A percentile compares a stretch with the other conserved stretches of the same genome.
Evolutionary conservation across 768 basidiomycete genomes (phyloP).

Genomic region (Rhodosporidiobolus sp.): DNA sequence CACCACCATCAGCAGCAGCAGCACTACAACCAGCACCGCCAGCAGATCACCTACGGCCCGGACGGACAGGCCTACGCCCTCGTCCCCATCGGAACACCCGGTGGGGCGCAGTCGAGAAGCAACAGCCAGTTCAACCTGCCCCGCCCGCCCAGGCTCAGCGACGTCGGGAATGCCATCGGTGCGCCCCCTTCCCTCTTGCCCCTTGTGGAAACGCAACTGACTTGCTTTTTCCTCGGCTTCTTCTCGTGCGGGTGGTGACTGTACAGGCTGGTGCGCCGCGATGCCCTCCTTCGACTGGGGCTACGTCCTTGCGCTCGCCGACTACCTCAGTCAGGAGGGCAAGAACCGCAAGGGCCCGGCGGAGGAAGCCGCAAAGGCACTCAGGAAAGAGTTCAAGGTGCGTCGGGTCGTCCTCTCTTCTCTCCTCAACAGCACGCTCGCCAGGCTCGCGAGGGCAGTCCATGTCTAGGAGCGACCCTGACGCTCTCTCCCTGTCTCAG

Average conservation of each 20-base stretch:
- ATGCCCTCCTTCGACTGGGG: constrained; percentile 31
- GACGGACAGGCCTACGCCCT: constrained; percentile 1
- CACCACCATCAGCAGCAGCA: neutral
- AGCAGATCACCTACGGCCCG: neutral
- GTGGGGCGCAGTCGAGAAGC: neutral
- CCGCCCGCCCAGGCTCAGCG: constrained; percentile 8
- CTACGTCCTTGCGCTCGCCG: constrained; percentile 24
- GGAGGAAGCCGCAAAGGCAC: constrained; percentile 34
- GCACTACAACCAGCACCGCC: neutral
- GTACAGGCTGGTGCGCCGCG: constrained; percentile 29
- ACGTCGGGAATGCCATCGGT: constrained; percentile 34
- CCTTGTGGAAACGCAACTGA: neutral
- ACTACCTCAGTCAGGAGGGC: constrained; percentile 13
- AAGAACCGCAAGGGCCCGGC: constrained; percentile 5
- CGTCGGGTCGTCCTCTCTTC: neutral
- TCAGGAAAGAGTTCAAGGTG: constrained; percentile 41
- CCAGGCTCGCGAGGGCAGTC: no score
- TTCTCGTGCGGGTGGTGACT: no score
- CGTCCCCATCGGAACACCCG: neutral
- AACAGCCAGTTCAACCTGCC: neutral
- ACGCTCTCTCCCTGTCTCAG: neutral
- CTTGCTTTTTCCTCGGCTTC: neutral
- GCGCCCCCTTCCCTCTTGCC: neutral
- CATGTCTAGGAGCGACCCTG: neutral
- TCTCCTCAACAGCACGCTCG: neutral